Base-by-base conservation (phyloP, 768 basidiomycete genomes). In the Cubamyces sp. region DNA sequence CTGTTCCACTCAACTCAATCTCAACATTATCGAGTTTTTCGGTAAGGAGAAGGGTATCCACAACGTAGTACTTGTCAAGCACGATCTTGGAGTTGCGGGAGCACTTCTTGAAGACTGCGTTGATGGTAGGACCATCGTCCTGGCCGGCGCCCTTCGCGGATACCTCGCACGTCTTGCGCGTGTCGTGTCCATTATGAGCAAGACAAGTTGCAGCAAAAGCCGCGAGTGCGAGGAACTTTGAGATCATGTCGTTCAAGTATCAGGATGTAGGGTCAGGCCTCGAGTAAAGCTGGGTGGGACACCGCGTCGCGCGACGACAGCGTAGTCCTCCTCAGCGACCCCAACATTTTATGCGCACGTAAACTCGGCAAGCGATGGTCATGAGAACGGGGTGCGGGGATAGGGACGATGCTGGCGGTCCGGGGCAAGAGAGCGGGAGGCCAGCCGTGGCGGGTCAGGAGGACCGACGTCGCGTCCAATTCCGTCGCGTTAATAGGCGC, bases 31-130 rank as follows among this genome's bases (percentile, higher is more conserved):
- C 68, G 19, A 80, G 70, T n/a, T 71, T 74, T 11, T 72, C 69
- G 1, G 75, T 78, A 34, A 76, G 68, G 26, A 80, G 72, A 0
- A 79, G 74, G 4, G 76, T 75, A 66, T 78, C 73, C 57, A 80
- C 79, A 45, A 73, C 69, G 55, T 77, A 76, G 63, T 70, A 74
- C 46, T 66, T 52, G 70, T 76, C 73, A 9, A 78, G 66, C 39
- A 74, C 69, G 59, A 78, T 50, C 9, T 68, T 72, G 18, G 72
- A 67, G 16, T 71, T 70, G 15, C 59, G 68, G 45, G 61, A 63
- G 62, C 76, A 77, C 4, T 66, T 56, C 25, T 73, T 49, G 57
- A 78, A 78, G 12, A 74, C 75, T 28, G 60, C 23, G 26, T 73
- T 66, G 64, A 78, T 75, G 37, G 73, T 74, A 16, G 77, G 77